Evolutionary conservation across 257 asterid genomes (phyloP).

Genomic region (Mentha longifolia): DNA sequence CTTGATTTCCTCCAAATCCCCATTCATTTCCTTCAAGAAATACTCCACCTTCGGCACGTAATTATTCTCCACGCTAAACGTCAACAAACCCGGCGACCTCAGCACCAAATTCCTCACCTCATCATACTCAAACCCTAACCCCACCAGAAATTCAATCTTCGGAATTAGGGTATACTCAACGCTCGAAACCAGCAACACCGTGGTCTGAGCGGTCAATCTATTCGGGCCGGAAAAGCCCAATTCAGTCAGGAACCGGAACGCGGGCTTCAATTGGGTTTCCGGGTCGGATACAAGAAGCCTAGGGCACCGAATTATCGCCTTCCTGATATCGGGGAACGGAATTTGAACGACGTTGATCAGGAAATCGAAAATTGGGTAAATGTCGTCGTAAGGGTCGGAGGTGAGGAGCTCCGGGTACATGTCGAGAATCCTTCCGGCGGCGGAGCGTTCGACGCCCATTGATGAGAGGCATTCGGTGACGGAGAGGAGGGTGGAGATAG

Average conservation of each 20-base stretch:
- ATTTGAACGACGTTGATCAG: constrained; percentile 55
- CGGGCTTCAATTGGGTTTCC: constrained; percentile 64
- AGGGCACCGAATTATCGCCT: constrained; percentile 72
- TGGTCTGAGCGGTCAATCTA: constrained; percentile 60
- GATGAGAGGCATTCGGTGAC: constrained; percentile 63
- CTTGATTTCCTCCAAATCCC: constrained; percentile 71
- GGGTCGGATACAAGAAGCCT: constrained; percentile 57
- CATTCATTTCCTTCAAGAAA: constrained; percentile 74
- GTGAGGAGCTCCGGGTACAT: constrained; percentile 83
- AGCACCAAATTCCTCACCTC: constrained; percentile 76
- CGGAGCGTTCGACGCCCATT: constrained; percentile 66
- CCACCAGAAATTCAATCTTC: constrained; percentile 62
- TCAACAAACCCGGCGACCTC: constrained; percentile 90
- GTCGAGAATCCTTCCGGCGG: constrained; percentile 76
- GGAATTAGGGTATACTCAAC: constrained; percentile 74
- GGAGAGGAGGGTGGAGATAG: constrained; percentile 62
- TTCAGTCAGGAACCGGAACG: constrained; percentile 54
- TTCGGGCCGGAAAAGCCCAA: constrained; percentile 67
- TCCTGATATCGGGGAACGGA: constrained; percentile 56
- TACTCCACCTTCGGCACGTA: constrained; percentile 73
- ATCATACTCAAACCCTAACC: constrained; percentile 57
- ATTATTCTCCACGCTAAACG: constrained; percentile 83
- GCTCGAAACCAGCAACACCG: constrained; percentile 75
- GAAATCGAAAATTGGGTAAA: constrained; percentile 74
- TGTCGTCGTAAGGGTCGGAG: constrained; percentile 58